Evolutionary conservation across 805 yeast genomes (phyloP).

Genomic region (Tetrapisispora phaffii): DNA sequence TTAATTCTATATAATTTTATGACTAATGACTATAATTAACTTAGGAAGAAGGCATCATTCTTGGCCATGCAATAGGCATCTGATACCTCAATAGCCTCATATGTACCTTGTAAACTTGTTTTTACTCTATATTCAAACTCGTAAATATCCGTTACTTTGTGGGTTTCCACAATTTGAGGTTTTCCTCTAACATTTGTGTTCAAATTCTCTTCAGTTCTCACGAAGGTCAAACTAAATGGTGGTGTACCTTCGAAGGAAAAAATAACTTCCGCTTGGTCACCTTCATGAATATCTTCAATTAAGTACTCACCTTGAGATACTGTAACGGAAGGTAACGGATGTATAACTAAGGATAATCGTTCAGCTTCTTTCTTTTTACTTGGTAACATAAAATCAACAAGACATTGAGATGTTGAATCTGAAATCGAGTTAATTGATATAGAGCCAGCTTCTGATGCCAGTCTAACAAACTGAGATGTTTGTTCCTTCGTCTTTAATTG

Average conservation of each 20-base stretch:
- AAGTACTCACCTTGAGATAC: slow-evolving; percentile 68
- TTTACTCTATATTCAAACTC: slow-evolving; percentile 58
- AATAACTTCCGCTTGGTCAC: slow-evolving; percentile 81
- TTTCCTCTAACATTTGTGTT: slow-evolving; percentile 35
- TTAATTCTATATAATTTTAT: neutral
- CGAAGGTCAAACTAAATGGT: slow-evolving; percentile 81
- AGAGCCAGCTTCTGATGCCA: slow-evolving; percentile 77
- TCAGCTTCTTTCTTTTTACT: slow-evolving; percentile 28
- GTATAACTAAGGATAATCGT: slow-evolving; percentile 34
- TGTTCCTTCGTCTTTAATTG: slow-evolving; percentile 47
- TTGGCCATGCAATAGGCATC: slow-evolving; percentile 68
- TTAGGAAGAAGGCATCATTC: slow-evolving; percentile 30
- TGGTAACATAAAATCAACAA: slow-evolving; percentile 43
- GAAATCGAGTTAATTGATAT: slow-evolving; percentile 56
- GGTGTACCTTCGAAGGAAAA: slow-evolving; percentile 82
- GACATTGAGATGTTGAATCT: slow-evolving; percentile 68
- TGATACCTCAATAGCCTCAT: slow-evolving; percentile 82
- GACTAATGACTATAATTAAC: slow-evolving; percentile 5
- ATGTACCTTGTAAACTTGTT: slow-evolving; percentile 85
- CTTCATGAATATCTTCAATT: slow-evolving; percentile 82
- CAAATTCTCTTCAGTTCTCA: slow-evolving; percentile 49
- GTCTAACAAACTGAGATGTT: slow-evolving; percentile 45
- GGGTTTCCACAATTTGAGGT: slow-evolving; percentile 52
- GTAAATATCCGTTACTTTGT: slow-evolving; percentile 49
- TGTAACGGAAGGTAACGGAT: slow-evolving; percentile 68